These are phyloP conservation scores for Geotrichum ghanense DNA, from an alignment of 805 yeast genomes.

Conservation along the genomic window DNA sequence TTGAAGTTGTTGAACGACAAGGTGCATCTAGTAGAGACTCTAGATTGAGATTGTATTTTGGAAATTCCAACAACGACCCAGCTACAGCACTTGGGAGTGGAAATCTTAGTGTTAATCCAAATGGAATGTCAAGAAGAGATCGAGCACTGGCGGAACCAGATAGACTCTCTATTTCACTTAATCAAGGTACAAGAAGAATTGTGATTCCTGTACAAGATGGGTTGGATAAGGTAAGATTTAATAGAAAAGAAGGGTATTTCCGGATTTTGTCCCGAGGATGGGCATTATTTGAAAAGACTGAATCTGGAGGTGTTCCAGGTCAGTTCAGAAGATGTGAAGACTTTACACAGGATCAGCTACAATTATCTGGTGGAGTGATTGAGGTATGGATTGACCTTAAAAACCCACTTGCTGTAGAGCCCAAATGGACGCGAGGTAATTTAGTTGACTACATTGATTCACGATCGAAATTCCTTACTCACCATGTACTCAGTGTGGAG, in stretches of 20 bases:
- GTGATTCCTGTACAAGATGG: slow-evolving; percentile 12
- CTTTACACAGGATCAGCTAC: slow-evolving; percentile 7
- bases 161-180: slow-evolving; percentile 7
- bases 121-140: slow-evolving; percentile 1
- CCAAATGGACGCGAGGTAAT: slow-evolving; percentile 12
- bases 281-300: slow-evolving; percentile 10
- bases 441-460: slow-evolving; percentile 8
- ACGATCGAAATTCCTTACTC: slow-evolving; percentile 9
- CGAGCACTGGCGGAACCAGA: slow-evolving; percentile 9
- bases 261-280: slow-evolving; percentile 6
- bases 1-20: slow-evolving; percentile 6
- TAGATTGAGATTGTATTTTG: slow-evolving; percentile 8
- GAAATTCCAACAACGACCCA: slow-evolving; percentile 3
- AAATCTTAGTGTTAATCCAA: slow-evolving; percentile 2
- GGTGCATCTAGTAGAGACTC: slow-evolving; percentile 5
- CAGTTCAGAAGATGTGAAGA: slow-evolving; percentile 8
- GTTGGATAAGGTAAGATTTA: slow-evolving; percentile 7
- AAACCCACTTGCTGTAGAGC: slow-evolving; percentile 10
- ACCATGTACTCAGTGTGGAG: slow-evolving; percentile 6
- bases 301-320: neutral
- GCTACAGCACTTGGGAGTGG: neutral
- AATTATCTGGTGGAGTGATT: slow-evolving; percentile 3
- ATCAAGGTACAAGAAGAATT: slow-evolving; percentile 9
- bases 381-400: slow-evolving; percentile 10
- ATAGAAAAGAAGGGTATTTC: slow-evolving; percentile 10